A percentile compares a stretch with the other conserved stretches of the same genome.
phyloP scores from a whole-genome alignment of 176 grass and related monocot genomes.

The Pontederia crassipes region DNA sequence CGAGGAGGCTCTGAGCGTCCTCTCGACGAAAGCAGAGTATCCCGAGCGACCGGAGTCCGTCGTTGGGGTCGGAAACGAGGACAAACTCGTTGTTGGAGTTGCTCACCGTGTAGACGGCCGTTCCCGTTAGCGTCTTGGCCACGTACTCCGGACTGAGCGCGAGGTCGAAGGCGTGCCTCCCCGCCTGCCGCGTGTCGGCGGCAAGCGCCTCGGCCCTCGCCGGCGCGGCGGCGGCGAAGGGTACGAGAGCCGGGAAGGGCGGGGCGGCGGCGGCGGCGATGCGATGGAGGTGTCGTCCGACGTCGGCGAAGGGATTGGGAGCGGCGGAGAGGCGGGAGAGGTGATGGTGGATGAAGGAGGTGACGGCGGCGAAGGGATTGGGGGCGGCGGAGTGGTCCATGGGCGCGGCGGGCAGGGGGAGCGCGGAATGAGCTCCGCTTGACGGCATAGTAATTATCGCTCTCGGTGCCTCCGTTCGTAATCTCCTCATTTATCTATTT shows the following conservation, averaged over 20 bases:
- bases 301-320: slow-evolving; percentile 34
- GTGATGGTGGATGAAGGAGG: slow-evolving; percentile 53
- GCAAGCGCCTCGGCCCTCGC: not conserved
- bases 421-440: slow-evolving; percentile 22
- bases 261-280: slow-evolving; percentile 7
- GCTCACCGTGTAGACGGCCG: slow-evolving; percentile 55
- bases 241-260: slow-evolving; percentile 14
- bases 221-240: not conserved
- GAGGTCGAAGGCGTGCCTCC: slow-evolving; percentile 27
- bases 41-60: slow-evolving; percentile 64
- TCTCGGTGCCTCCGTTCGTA: no score
- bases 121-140: slow-evolving; percentile 42
- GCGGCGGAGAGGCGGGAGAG: slow-evolving; percentile 22
- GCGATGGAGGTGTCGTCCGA: slow-evolving; percentile 26
- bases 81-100: slow-evolving; percentile 92
- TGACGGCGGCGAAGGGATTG: slow-evolving; percentile 33
- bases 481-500: no score
- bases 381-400: slow-evolving; percentile 28
- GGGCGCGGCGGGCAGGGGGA: slow-evolving; percentile 48
- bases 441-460: no score
- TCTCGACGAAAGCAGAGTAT: slow-evolving; percentile 79
- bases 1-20: slow-evolving; percentile 65
- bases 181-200: not conserved
- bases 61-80: slow-evolving; percentile 74
- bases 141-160: slow-evolving; percentile 50